Conservation (phyloP, 2,329 filamentous ascomycete species). For the Penicillium paneum region DNA sequence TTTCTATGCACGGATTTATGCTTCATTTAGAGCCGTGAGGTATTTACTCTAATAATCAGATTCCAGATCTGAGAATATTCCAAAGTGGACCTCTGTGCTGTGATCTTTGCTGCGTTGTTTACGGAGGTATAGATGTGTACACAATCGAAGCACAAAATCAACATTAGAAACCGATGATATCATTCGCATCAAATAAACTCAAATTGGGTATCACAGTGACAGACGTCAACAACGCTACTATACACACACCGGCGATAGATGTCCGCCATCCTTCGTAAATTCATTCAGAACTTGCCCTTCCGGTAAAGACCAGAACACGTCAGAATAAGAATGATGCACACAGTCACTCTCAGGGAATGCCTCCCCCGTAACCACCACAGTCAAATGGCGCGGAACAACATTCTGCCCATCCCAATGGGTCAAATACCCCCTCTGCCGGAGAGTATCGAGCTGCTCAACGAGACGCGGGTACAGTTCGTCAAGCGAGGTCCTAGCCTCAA, state of each 20-base stretch:
- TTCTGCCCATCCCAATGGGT: conserved; percentile 21
- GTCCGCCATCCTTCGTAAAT: conserved; percentile 1
- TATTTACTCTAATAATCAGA: too few species aligned
- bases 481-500: conserved; percentile 23
- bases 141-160: background rate
- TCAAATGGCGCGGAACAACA: conserved; percentile 23
- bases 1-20: too few species aligned
- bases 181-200: conserved; percentile 1
- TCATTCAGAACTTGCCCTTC: conserved; percentile 1
- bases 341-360: conserved; percentile 2
- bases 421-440: conserved; percentile 24
- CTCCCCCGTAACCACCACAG: conserved; percentile 23
- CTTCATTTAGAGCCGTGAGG: too few species aligned
- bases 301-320: conserved; percentile 14
- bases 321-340: conserved; percentile 7
- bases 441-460: conserved; percentile 15
- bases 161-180: background rate
- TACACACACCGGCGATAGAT: conserved; percentile 14
- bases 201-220: conserved; percentile 21
- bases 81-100: background rate
- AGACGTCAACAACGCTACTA: conserved; percentile 4
- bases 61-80: background rate
- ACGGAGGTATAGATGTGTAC: background rate
- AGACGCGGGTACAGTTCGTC: conserved; percentile 19
- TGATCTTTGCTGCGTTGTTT: background rate